Conservation (phyloP, 2,329 filamentous ascomycete genomes). For the Aspergillus texensis region DNA sequence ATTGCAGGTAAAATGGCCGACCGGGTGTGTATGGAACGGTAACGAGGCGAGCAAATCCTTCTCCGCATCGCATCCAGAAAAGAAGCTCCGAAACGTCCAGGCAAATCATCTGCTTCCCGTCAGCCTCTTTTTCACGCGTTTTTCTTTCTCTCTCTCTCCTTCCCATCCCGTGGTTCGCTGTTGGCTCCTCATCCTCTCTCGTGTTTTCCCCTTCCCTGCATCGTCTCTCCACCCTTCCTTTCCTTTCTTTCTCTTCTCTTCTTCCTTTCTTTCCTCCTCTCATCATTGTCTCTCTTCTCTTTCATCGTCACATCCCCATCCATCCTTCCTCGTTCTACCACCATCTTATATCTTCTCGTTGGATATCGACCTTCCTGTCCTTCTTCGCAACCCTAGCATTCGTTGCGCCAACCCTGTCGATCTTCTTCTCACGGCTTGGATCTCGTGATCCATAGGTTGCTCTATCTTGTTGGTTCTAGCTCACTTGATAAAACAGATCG, state of each 20-base stretch:
- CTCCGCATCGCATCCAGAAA: conserved; percentile 21
- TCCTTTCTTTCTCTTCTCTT: conserved; percentile 15
- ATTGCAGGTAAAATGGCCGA: conserved; percentile 7
- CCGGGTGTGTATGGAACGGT: conserved; percentile 14
- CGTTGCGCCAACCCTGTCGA: conserved; percentile 1
- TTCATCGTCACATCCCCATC: conserved; percentile 18
- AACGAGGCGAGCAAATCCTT: conserved; percentile 19
- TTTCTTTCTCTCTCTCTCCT: conserved; percentile 11
- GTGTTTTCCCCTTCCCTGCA: conserved; percentile 21
- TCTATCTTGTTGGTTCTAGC: conserved; percentile 39
- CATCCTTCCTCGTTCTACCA: conserved; percentile 12
- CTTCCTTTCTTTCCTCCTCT: conserved; percentile 17
- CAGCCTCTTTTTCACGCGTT: conserved; percentile 18
- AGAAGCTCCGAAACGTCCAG: conserved; percentile 19
- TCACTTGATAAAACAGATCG: conserved; percentile 43
- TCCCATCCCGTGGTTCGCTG: conserved; percentile 8
- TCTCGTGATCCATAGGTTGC: conserved; percentile 38
- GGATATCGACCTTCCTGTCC: background rate
- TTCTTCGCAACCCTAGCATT: background rate
- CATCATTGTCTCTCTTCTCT: conserved; percentile 17
- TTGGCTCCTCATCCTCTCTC: conserved; percentile 15
- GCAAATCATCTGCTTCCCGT: conserved; percentile 19
- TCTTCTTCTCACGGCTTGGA: conserved; percentile 13
- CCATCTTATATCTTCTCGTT: background rate
- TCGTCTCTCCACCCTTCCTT: conserved; percentile 15